Evolutionary conservation across 768 basidiomycete genomes (phyloP), one percentile per base, ranked within the genome.

Genomic region (Mrakia frigida): DNA sequence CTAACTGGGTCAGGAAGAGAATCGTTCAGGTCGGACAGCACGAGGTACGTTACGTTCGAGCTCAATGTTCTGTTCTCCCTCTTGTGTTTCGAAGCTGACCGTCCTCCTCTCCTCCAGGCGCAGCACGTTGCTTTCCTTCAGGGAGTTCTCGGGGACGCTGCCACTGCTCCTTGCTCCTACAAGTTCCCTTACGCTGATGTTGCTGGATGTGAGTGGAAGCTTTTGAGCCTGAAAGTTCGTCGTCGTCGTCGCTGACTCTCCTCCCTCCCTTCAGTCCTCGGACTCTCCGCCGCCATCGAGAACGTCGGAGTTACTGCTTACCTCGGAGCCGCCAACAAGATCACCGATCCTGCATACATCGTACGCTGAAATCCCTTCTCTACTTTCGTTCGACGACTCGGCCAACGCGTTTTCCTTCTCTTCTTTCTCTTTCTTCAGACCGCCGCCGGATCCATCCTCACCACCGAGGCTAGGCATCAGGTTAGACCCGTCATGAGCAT

Each of bases 391-490:
- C 39, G 39, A 41, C 5, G 6, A 41, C 39, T 41, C n/a, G 39
- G 11, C 39, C 39, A 41, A 41, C 39, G 39, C 39, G 6, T 41
- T 5, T 11, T 41, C 39, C 11, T 41, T 41, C 39, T 6, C 39
- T 41, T 50, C 46, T 4, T 50, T 6, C 18, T 50, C 46, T 50
- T n/a, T 50, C 46, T 50, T 16, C 46, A 50, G 46, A 87, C 87
- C 6, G 86, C 86, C 25, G 87, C 88, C 6, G 90, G 86, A 1
- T 86, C 85, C 28, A 90, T 92, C 79, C 84, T 91, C 65, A 84
- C 88, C 23, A 87, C 86, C 72, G 89, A 91, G 80, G 86, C 89
- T 33, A 86, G 89, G 46, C 90, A 91, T 75, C 86, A 88, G n/a
- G 84, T 86, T 2, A 91, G 89, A 89, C 82, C 90, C 50, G 84